These are phyloP conservation scores for Spencermartinsiella ligniputridi DNA, from an alignment of 1,139 yeast species.

Conservation along the genomic window DNA sequence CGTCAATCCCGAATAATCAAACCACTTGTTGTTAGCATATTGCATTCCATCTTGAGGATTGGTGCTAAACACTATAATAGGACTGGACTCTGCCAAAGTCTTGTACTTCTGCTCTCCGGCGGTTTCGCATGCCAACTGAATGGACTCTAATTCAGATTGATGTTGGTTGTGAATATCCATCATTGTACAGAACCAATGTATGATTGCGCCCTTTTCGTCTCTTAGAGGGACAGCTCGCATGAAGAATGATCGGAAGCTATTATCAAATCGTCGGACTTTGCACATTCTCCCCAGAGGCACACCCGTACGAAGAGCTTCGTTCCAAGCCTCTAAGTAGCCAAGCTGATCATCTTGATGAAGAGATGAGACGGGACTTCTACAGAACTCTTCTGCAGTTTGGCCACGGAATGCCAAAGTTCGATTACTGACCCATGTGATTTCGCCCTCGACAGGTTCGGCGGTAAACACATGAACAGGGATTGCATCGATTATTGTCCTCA, in stretches of 20 bases:
- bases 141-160: conserved; percentile 31
- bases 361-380: conserved; percentile 22
- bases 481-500: conserved; percentile 34
- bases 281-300: conserved; percentile 30
- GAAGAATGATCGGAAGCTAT: conserved; percentile 30
- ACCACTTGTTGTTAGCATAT: conserved; percentile 35
- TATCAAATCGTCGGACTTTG: conserved; percentile 34
- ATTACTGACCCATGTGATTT: conserved; percentile 35
- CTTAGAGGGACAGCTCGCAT: conserved; percentile 34
- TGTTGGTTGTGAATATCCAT: conserved; percentile 36
- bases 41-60: conserved; percentile 29
- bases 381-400: conserved; percentile 29
- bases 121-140: conserved; percentile 29
- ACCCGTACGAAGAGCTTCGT: conserved; percentile 28
- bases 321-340: conserved; percentile 27
- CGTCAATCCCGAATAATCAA: conserved; percentile 31
- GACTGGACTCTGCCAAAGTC: conserved; percentile 34
- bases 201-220: conserved; percentile 31
- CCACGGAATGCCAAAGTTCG: conserved; percentile 34
- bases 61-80: conserved; percentile 34
- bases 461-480: conserved; percentile 36
- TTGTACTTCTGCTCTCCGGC: conserved; percentile 35
- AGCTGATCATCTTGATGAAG: conserved; percentile 32
- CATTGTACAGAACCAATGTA: conserved; percentile 36
- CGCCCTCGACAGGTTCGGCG: conserved; percentile 32